phyloP scores from a whole-genome alignment of 257 asterid species.

The Ajuga chamaepitys region DNA sequence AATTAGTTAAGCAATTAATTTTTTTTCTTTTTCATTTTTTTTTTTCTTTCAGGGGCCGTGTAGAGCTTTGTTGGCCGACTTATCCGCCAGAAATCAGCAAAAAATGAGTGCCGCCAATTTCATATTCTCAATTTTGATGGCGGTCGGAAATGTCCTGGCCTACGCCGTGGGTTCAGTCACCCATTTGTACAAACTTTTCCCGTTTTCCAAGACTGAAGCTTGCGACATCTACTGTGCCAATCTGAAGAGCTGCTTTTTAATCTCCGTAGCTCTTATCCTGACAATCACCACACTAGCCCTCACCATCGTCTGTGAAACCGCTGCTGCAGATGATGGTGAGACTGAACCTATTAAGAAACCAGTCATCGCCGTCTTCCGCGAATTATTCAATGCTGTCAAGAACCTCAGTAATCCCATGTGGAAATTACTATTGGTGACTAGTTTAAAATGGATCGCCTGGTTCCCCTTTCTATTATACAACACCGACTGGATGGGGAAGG shows the following conservation, averaged over 20 bases:
- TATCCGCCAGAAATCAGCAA: conserved; percentile 48
- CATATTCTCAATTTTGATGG: conserved; percentile 83
- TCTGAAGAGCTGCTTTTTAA: conserved; percentile 70
- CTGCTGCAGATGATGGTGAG: not conserved
- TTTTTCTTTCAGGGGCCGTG: conserved; percentile 71
- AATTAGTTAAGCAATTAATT: no score
- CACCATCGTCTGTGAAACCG: conserved; percentile 23
- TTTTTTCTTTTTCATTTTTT: no score
- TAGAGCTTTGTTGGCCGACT: conserved; percentile 79
- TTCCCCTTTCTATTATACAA: conserved; percentile 62
- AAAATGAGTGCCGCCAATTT: conserved; percentile 53
- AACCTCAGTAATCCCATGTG: conserved; percentile 63
- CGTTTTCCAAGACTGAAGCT: conserved; percentile 71
- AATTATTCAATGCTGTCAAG: conserved; percentile 49
- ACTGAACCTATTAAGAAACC: conserved; percentile 1
- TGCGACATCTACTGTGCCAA: conserved; percentile 91
- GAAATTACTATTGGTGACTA: conserved; percentile 50
- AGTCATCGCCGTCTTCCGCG: conserved; percentile 48
- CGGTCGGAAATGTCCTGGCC: conserved; percentile 78
- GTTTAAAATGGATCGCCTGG: conserved; percentile 74
- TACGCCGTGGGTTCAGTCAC: conserved; percentile 81
- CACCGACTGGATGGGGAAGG: conserved; percentile 82
- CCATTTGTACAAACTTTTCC: conserved; percentile 52
- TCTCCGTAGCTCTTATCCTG: conserved; percentile 53
- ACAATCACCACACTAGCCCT: conserved; percentile 40